Evolutionary conservation across 116 monocot species (phyloP).

Genomic region (Posidonia oceanica): DNA sequence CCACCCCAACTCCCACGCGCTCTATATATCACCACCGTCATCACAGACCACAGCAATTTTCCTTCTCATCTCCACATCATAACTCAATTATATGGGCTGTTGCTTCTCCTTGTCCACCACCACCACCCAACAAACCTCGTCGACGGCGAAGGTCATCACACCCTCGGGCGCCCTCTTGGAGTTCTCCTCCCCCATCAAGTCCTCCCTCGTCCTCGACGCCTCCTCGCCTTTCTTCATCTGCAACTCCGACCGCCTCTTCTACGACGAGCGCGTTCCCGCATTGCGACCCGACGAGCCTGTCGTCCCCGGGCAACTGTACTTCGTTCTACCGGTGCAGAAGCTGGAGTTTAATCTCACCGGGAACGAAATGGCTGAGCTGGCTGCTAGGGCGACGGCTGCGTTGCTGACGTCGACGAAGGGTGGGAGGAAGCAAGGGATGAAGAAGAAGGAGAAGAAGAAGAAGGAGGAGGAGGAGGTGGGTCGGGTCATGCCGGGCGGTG

Average conservation of each 20-base stretch:
- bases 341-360: conserved; percentile 4
- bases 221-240: conserved; percentile 21
- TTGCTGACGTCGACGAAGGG: not conserved
- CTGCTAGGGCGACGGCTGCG: conserved; percentile 15
- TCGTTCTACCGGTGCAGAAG: conserved; percentile 14
- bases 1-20: no score
- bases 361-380: conserved; percentile 18
- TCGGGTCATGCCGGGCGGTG: not conserved
- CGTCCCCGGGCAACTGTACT: conserved; percentile 24
- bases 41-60: not conserved
- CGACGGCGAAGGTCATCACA: conserved; percentile 21
- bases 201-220: conserved; percentile 4
- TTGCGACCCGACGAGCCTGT: conserved; percentile 8
- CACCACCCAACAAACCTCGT: not conserved
- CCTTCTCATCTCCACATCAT: not conserved
- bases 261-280: conserved; percentile 12
- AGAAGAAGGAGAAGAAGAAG: no score
- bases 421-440: no score
- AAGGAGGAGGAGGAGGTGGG: no score
- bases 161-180: conserved; percentile 15
- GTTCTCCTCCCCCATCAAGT: conserved; percentile 12
- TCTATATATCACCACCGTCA: not conserved
- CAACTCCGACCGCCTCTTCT: conserved; percentile 19
- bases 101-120: conserved; percentile 3
- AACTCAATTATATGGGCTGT: conserved; percentile 5